Evolutionary conservation across 2,329 filamentous ascomycete species (phyloP).

Genomic region (Gaeumannomyces sp.): DNA sequence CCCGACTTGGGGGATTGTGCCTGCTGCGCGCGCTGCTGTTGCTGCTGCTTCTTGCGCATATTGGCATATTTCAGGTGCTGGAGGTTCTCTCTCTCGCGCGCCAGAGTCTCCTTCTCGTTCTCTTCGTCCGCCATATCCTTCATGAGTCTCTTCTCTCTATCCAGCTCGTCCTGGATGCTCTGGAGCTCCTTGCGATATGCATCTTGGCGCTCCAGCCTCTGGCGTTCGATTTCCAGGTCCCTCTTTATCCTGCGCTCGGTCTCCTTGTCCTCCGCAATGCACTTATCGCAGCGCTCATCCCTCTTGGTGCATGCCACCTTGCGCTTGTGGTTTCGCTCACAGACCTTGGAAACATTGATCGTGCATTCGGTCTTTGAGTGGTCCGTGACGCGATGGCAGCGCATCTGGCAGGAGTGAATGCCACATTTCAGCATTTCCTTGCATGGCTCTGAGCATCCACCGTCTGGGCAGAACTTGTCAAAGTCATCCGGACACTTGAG

Average conservation of each 20-base stretch:
- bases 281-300: slow-evolving; percentile 40
- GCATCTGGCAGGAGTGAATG: slow-evolving; percentile 49
- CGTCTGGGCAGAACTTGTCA: slow-evolving; percentile 56
- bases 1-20: not conserved
- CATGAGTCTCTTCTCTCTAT: slow-evolving; percentile 35
- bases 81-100: slow-evolving; percentile 41
- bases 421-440: slow-evolving; percentile 46
- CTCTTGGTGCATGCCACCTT: slow-evolving; percentile 38
- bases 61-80: slow-evolving; percentile 29
- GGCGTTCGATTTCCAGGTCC: slow-evolving; percentile 44
- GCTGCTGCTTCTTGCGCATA: slow-evolving; percentile 14
- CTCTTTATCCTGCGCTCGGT: slow-evolving; percentile 35
- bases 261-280: slow-evolving; percentile 42
- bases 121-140: slow-evolving; percentile 39
- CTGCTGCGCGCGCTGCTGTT: slow-evolving; percentile 17
- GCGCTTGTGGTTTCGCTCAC: slow-evolving; percentile 44
- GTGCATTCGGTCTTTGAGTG: slow-evolving; percentile 43
- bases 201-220: slow-evolving; percentile 36
- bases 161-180: slow-evolving; percentile 48
- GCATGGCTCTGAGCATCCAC: slow-evolving; percentile 60
- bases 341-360: slow-evolving; percentile 35
- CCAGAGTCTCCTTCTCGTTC: slow-evolving; percentile 35
- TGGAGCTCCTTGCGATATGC: slow-evolving; percentile 39
- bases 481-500: slow-evolving; percentile 52
- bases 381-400: slow-evolving; percentile 57